Percentiles rank a stretch among this genome's conserved stretches.
phyloP scores from a whole-genome alignment of 495 filamentous ascomycete genomes.

The Podospora pseudoanserina region DNA sequence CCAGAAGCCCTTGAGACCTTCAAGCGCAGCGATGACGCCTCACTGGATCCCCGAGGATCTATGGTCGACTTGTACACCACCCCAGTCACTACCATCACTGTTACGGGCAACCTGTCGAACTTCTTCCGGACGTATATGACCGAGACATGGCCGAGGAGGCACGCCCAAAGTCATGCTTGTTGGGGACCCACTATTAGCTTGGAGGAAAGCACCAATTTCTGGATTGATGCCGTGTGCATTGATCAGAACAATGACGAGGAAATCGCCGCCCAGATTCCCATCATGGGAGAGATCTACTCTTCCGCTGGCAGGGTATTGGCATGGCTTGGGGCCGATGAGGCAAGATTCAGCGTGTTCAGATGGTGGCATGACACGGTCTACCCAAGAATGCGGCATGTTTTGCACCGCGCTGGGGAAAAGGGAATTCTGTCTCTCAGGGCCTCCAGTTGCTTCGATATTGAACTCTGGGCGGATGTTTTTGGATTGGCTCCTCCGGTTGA shows the following conservation, averaged over 20 bases:
- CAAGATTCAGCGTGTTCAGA: constrained; percentile 7
- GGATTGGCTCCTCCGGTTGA: constrained; percentile 3
- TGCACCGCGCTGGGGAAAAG: not conserved
- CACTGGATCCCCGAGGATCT: not conserved
- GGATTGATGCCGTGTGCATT: constrained; percentile 31
- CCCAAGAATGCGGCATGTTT: not conserved
- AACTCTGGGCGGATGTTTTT: constrained; percentile 14
- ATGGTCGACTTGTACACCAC: constrained; percentile 14
- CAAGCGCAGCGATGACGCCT: constrained; percentile 7
- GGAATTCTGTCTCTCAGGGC: constrained; percentile 8
- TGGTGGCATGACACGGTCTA: constrained; percentile 14
- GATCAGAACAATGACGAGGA: constrained; percentile 25
- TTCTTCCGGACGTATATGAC: constrained; percentile 15
- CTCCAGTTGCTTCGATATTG: constrained; percentile 9
- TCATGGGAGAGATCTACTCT: constrained; percentile 31
- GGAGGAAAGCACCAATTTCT: constrained; percentile 12
- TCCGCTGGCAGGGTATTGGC: constrained; percentile 16
- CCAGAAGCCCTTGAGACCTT: constrained; percentile 10
- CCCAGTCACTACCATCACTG: not conserved
- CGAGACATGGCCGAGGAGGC: not conserved
- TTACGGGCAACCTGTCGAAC: constrained; percentile 12
- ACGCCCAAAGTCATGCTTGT: not conserved
- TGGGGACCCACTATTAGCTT: not conserved
- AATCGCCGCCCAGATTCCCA: constrained; percentile 25
- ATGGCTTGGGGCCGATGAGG: constrained; percentile 14